Base-by-base conservation (phyloP, 2,329 filamentous ascomycete species). In the Alternaria tenuissima region DNA sequence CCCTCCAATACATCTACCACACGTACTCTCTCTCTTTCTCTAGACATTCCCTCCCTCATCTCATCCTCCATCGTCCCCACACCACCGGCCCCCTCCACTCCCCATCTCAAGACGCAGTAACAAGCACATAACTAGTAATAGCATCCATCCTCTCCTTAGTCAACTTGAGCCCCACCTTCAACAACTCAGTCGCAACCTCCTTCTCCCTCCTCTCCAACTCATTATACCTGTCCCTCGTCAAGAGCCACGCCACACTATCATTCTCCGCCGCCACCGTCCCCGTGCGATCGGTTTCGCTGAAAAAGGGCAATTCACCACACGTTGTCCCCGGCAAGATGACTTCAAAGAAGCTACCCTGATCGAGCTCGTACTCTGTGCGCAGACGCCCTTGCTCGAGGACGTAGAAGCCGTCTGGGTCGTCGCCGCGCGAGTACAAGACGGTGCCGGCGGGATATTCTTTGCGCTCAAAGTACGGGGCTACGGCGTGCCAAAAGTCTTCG, bases 301-400 rank as follows among this genome's bases (percentile, higher is more conserved):
- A 99, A 81, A 99, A 99, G 0, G 95, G 95, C 54, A 99, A 80
- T 81, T 99, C 95, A 36, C 95, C 95, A 70, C 94, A 98, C 0
- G 95, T 97, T 1, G 95, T 95, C 16, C 95, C 95, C 0, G 94
- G 92, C 1, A 97, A 90, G 55, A 98, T 97, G 72, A 92, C 92
- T 78, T 99, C 95, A 62, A 91, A 92, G 68, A 96, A 91, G 69
- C 86, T 87, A 0, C 95, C 95, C 75, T 98, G 95, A 1, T 95
- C 93, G 32, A 96, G 85, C 63, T 94, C 87, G 76, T 99, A 98
- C 71, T 97, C 94, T 3, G 91, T 93, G 16, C 94, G 88, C 32
- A 99, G 83, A 68, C 98, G 93, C 36, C 95, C 95, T 6, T 89
- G 87, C 78, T 99, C 94, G 1, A 99, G 81, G 5, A 99, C 86